Evolutionary conservation across 1,284 basidiomycete species (phyloP), one percentile per base, ranked within the genome.

Genomic region (Pulveroboletus sp.): DNA sequence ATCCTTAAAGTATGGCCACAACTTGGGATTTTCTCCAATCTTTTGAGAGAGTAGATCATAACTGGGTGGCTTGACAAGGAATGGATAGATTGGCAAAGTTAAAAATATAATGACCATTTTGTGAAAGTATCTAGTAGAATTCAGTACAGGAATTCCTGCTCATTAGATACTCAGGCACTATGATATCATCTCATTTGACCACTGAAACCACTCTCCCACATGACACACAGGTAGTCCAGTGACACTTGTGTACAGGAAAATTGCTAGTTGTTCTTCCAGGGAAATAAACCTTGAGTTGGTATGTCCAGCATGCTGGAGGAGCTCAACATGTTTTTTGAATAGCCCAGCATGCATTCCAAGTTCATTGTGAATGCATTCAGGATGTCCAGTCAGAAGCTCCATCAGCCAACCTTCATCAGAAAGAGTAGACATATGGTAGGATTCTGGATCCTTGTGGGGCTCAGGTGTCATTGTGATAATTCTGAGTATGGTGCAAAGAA

Each of bases 1-100:
- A 15, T 33, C 31, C 31, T 33, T 33, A 15, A 62, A 62, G 12
- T 40, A 61, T 0, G 36, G 59, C 4, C 5, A 62, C 2, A 50
- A 44, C 8, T 59, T 56, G 1, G 35, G 43, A 4, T 56, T 59
- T 2, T 29, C 0, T 1, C 1, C 5, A 4, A 59, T 51, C 4
- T 56, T 39, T 1, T 29, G 4, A 2, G 20, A 26, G 12, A 53
- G 17, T 1, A 3, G 2, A 9, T n/a, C 36, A 15, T 11, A 11
- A 6, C 15, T n/a, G n/a, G n/a, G n/a, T n/a, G n/a, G n/a, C n/a
- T n/a, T n/a, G n/a, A n/a, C n/a, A n/a, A n/a, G n/a, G n/a, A n/a
- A n/a, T n/a, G n/a, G n/a, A n/a, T n/a, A n/a, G n/a, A n/a, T n/a
- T n/a, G n/a, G n/a, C n/a, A n/a, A n/a, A n/a, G n/a, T n/a, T n/a